phyloP scores from a whole-genome alignment of 345 rosid species.

The Eucalyptus viminalis region DNA sequence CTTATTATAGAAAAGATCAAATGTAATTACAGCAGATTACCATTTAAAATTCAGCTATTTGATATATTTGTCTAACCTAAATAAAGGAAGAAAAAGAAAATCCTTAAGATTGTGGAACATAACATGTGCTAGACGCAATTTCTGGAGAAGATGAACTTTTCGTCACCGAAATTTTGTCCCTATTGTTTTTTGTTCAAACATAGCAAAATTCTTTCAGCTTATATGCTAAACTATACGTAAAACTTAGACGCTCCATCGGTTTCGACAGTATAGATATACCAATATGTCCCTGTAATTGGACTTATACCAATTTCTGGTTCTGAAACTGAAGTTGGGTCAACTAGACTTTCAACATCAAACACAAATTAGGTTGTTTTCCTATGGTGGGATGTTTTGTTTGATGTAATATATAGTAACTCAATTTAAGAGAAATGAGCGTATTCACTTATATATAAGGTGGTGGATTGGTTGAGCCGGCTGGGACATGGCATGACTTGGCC shows the following conservation, averaged over 20 bases:
- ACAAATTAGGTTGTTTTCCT: not conserved
- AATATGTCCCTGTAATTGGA: not conserved
- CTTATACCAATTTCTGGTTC: not conserved
- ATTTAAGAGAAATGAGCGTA: not conserved
- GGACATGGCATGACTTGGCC: not conserved
- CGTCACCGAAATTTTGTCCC: not conserved
- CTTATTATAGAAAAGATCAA: not conserved
- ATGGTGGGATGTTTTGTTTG: fast-evolving
- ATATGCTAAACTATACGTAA: not conserved
- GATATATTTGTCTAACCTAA: not conserved
- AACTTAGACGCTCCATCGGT: not conserved
- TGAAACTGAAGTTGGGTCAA: not conserved
- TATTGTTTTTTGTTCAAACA: not conserved
- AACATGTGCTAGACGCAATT: not conserved
- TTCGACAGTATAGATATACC: not conserved
- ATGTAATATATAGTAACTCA: not conserved
- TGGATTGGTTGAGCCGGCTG: not conserved
- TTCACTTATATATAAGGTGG: not conserved
- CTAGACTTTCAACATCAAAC: not conserved
- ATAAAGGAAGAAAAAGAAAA: not conserved
- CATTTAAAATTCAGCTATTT: not conserved
- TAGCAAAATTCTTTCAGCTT: not conserved
- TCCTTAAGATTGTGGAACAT: not conserved
- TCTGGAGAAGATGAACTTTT: not conserved
- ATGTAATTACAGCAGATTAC: not conserved